Evolutionary conservation across 305 asterid genomes (phyloP).

Genomic region (Rubia tinctorum): DNA sequence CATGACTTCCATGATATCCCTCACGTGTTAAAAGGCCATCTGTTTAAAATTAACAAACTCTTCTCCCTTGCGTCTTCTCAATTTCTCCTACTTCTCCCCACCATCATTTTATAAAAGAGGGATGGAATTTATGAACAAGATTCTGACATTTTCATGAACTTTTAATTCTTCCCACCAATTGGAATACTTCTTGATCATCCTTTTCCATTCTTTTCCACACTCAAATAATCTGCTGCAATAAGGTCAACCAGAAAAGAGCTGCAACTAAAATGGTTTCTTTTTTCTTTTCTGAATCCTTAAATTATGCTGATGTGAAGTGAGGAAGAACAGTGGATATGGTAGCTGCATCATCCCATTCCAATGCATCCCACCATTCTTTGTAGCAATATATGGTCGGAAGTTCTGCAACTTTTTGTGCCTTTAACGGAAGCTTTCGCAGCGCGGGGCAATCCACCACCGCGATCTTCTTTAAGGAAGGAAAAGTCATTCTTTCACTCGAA

Average conservation of each 20-base stretch:
- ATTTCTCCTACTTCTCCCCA: too few species aligned
- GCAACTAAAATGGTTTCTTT: not conserved
- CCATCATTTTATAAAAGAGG: too few species aligned
- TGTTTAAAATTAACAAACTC: too few species aligned
- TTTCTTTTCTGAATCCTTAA: too few species aligned
- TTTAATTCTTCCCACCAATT: not conserved
- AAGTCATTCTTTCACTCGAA: conserved; percentile 27
- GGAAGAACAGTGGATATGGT: conserved; percentile 34
- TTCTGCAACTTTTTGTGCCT: conserved; percentile 35
- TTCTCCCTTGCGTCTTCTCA: too few species aligned
- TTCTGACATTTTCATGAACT: too few species aligned
- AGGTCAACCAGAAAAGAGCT: not conserved
- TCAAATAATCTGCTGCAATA: not conserved
- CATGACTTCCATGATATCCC: too few species aligned
- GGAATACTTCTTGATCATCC: not conserved
- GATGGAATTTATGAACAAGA: too few species aligned
- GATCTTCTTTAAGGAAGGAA: conserved; percentile 39
- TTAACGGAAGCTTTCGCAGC: conserved; percentile 38
- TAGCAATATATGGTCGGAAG: conserved; percentile 36
- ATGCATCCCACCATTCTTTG: conserved; percentile 41
- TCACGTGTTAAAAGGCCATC: too few species aligned
- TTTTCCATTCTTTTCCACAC: not conserved
- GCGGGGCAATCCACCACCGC: conserved; percentile 45
- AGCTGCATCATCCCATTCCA: conserved; percentile 38
- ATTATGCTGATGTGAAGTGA: conserved; percentile 32